Evolutionary conservation across 176 grass and related monocot species (phyloP).

Genomic region (Rhynchospora breviuscula): DNA sequence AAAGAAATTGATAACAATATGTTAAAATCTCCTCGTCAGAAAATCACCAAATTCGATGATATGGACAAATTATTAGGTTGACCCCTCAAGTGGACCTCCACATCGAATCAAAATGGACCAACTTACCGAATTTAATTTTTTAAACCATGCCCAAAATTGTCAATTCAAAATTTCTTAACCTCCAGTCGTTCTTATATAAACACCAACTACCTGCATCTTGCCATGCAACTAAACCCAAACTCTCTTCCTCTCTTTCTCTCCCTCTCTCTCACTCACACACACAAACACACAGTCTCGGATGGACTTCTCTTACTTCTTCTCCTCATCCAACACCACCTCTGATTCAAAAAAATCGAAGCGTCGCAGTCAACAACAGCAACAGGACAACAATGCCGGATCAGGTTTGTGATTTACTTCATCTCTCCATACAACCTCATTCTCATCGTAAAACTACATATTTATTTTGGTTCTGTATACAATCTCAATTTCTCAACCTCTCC

Average conservation of each 20-base stretch:
- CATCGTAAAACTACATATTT: not conserved
- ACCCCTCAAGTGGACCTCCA: conserved; percentile 43
- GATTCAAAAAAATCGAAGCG: conserved; percentile 52
- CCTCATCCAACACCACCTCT: conserved; percentile 37
- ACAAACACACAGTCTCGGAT: conserved; percentile 28
- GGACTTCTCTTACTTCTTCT: conserved; percentile 82
- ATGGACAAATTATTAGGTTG: conserved; percentile 50
- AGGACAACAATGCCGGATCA: conserved; percentile 8
- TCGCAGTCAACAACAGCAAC: conserved; percentile 37
- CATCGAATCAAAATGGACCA: conserved; percentile 40
- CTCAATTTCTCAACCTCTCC: not conserved
- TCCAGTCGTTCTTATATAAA: conserved; percentile 23
- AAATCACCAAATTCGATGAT: conserved; percentile 12
- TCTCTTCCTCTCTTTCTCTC: not conserved
- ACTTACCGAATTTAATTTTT: conserved; percentile 32
- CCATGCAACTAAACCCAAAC: conserved; percentile 57
- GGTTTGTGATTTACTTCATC: not conserved
- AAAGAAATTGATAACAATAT: not conserved
- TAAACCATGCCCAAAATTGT: conserved; percentile 19
- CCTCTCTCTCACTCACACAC: conserved; percentile 27
- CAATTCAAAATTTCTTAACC: conserved; percentile 22
- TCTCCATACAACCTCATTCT: not conserved
- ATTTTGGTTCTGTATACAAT: not conserved
- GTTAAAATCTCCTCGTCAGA: conserved; percentile 23
- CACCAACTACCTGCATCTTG: conserved; percentile 11